Evolutionary conservation across 73 alveolate genomes (phyloP), one percentile per base, ranked within the genome.

Genomic region (Blepharisma stoltei): DNA sequence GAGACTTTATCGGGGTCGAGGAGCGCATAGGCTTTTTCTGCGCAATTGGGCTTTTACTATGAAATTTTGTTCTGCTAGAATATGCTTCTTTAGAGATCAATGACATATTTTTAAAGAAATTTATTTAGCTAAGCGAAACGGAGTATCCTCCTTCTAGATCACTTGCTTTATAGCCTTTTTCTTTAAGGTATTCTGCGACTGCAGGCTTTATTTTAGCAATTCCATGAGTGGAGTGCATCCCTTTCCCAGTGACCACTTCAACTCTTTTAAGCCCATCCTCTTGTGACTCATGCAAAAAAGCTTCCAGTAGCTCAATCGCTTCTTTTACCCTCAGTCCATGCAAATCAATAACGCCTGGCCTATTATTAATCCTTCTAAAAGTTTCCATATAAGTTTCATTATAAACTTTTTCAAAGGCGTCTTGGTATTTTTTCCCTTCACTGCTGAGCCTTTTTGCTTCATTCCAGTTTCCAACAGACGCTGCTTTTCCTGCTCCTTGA

Each of bases 81-180:
- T 32, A 32, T 32, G 41, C 41, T 32, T 32, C 41, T 32, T 32
- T 32, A 3, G 41, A 32, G 41, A 32, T 32, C 41, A 32, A 32
- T 32, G 41, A 32, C 41, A 32, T 32, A 32, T 32, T 32, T 32
- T 32, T 32, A 32, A 32, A 32, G 41, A 32, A n/a, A 32, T 32
- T 32, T 32, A 32, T 3, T 32, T 60, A 60, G 5, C 46, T 14
- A 8, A 60, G 45, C 11, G 73, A 60, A 25, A 60, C 73, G 46
- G 23, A 9, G 46, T 60, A 60, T 25, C 73, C 73, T 20, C 73
- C 73, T 18, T 60, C 73, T 3, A 60, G 73, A 14, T 60, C 73
- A 25, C 73, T 60, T 14, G 14, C 14, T 38, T 60, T 60, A 60
- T 14, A 20, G 46, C 73, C 73, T 14, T 25, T 25, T 60, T 60